Base-by-base conservation (phyloP, 2,329 filamentous ascomycete genomes). In the Cordyceps farinosa region DNA sequence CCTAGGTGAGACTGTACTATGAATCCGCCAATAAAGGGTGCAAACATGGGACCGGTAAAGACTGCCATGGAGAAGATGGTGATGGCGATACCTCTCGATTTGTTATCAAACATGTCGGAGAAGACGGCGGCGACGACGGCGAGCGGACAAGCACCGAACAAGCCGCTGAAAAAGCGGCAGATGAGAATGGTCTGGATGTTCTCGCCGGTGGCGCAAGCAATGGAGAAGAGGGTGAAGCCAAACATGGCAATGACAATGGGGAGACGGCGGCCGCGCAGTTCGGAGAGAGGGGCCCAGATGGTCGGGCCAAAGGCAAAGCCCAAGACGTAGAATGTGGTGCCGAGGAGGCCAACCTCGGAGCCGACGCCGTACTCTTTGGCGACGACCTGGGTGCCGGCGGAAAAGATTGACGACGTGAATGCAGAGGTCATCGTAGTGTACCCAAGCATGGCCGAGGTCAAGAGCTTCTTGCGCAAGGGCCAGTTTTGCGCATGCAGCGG, bases 401-500 rank as follows among this genome's bases (percentile, higher is more conserved):
- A 91, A 77, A 91, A 92, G 70, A 92, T 87, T 74, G 85, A 88
- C n/a, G 86, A 89, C 0, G 88, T 86, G 70, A 93, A 93, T 5
- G 90, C 84, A 0, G 89, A 79, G 2, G 85, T 84, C 69, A 92
- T 79, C 22, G 90, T 92, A 15, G 89, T 91, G 70, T 87, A 92
- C 17, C 87, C 90, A 48, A 93, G 78, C 69, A 92, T 87, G 47
- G 82, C 81, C 27, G 87, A 85, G 0, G 88, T 90, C 5, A 84
- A 69, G 45, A 92, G 56, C 86, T 96, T 97, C 79, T 90, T 93
- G 72, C 79, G 84, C 61, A 90, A 71, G 0, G 90, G 83, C 92
- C 92, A 97, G 73, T 97, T 97, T 77, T 94, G 90, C 1, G 91
- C 89, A 75, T 96, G 92, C 65, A 93, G 72, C 2, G 92, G 92